Percentiles rank a stretch among this genome's conserved stretches.
These are phyloP conservation scores for Amniculicola lignicola DNA, from an alignment of 495 filamentous ascomycete genomes.

Conservation along the genomic window DNA sequence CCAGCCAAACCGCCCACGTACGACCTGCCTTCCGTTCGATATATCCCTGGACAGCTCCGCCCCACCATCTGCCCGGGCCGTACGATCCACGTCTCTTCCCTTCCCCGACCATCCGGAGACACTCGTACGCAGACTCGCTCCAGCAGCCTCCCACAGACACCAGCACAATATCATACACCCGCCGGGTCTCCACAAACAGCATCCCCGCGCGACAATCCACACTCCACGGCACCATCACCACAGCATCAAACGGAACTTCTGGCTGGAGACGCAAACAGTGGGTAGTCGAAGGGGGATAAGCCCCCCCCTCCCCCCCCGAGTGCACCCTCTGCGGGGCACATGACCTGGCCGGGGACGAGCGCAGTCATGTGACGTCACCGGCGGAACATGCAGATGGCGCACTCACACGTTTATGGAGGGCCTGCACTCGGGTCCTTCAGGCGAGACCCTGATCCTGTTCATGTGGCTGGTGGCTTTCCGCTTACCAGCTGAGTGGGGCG, in stretches of 20 bases:
- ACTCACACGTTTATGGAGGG: not conserved
- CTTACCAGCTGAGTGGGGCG: constrained; percentile 24
- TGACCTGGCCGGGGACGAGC: not conserved
- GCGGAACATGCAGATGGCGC: not conserved
- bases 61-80: constrained; percentile 27
- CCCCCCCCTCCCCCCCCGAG: not conserved
- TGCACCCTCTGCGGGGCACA: not conserved
- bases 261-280: constrained; percentile 32
- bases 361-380: not conserved
- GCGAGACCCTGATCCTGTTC: not conserved
- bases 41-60: constrained; percentile 29
- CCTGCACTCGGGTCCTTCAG: not conserved
- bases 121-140: constrained; percentile 18
- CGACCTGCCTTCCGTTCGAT: constrained; percentile 23
- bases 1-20: too few species aligned
- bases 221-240: constrained; percentile 27
- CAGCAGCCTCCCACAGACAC: not conserved
- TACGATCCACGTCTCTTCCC: constrained; percentile 31
- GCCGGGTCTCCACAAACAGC: constrained; percentile 32
- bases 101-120: constrained; percentile 26
- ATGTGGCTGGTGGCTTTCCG: constrained; percentile 19
- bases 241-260: constrained; percentile 1
- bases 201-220: constrained; percentile 14
- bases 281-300: constrained; percentile 26
- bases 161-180: constrained; percentile 21